Evolutionary conservation across 1,284 basidiomycete species (phyloP), one percentile per base, ranked within the genome.

Genomic region (Fomitopsis pinicola): DNA sequence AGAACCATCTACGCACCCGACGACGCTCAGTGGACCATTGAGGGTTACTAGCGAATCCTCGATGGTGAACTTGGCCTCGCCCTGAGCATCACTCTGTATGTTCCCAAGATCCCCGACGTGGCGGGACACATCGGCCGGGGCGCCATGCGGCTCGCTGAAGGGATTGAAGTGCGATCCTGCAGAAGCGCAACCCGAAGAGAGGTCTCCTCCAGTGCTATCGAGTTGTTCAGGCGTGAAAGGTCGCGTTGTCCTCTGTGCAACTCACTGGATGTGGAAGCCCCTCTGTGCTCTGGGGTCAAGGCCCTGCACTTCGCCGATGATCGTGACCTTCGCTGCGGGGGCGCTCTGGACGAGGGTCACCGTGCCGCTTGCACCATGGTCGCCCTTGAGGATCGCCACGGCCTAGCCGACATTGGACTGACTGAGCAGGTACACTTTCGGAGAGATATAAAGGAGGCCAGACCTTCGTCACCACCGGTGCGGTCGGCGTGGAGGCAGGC

Each of bases 91-190:
- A 59, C 83, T 82, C 68, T 81, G 69, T 69, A 94, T 84, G 72
- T 94, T 89, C 42, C 91, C 92, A 62, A 94, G 75, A 71, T 94
- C 92, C 17, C 92, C 91, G 30, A 89, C 83, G 73, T 94, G 92
- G 64, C 91, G 80, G 62, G 79, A 78, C 1, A 68, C 50, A 69
- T 85, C 84, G 12, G 73, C 72, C 26, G 83, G 89, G 5, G 80
- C 86, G 59, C 91, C 91, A 68, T 94, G 92, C 40, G 77, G 82
- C 68, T 81, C 80, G 38, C 75, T 77, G 70, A 80, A 81, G 0
- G 90, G 90, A 76, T 94, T 94, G 79, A 86, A 93, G 75, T 94
- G 92, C 52, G 85, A 68, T 10, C 90, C 89, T 42, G 91, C 82
- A 26, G 88, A 88, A 15, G 78, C 70, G 75, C 92, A 94, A 8